Base-by-base conservation (phyloP, 805 yeast species). In the Metschnikowia similis region DNA sequence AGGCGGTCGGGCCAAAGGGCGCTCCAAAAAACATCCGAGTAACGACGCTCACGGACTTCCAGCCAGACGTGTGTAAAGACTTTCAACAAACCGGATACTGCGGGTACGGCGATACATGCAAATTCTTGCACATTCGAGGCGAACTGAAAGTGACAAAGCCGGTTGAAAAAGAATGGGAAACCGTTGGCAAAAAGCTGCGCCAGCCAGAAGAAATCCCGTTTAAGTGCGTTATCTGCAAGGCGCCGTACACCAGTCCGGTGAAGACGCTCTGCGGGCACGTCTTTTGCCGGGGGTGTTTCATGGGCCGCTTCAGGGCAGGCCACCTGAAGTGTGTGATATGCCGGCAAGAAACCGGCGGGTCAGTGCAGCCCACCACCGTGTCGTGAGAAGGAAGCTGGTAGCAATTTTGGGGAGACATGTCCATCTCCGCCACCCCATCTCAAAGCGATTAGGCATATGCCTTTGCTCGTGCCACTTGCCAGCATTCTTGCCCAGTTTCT, bases 81-180 rank as follows among this genome's bases (percentile, higher is more conserved):
- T 94, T 79, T 66, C 79, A 82, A 51, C 87, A 85, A 57, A 91
- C 95, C 0, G 99, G 99, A 0, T 91, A 83, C 63, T 94, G 99
- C 75, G 97, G 97, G 6, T 94, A 85, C 64, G 99, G 99, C 8
- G 99, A 94, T 59, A 85, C 94, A 34, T 94, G 99, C 71, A 94
- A 94, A 69, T 94, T 94, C 65, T 65, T 92, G 34, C 99, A 94
- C 64, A 81, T 88, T 13, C 71, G 99, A 66, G 97, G 89, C 57
- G 96, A 89, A 61, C 86, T 84, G 68, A 79, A 76, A 48, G 83
- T 83, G 42, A 87, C 84, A 30, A 81, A 83, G 81, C 82, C 84
- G 51, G 64, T 84, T 6, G 64, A 76, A 28, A 75, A 74, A 51
- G 95, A 88, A 41, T 88, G 96, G 96, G 85, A 85, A 55, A 64